These are phyloP conservation scores for Trametes gibbosa DNA, from an alignment of 768 basidiomycete species.

Conservation along the genomic window DNA sequence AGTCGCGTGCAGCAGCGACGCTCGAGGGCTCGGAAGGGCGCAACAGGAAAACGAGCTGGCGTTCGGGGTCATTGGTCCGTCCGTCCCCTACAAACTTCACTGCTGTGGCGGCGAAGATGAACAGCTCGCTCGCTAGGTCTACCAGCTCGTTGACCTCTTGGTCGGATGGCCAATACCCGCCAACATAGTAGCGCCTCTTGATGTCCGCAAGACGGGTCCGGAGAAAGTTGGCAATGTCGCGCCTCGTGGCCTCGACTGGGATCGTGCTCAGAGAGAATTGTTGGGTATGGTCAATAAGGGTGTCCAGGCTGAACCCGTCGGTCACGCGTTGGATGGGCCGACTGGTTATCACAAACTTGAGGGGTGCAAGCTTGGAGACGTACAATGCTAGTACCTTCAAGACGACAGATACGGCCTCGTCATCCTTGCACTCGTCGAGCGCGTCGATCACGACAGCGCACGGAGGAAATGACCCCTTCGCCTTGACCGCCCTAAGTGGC, in stretches of 20 bases:
- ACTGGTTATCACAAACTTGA: constrained; percentile 20
- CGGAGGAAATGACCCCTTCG: not conserved
- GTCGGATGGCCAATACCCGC: constrained; percentile 1
- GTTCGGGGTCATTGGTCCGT: constrained; percentile 1
- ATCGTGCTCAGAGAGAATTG: not conserved
- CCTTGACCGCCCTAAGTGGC: constrained; percentile 1
- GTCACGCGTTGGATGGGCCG: constrained; percentile 12
- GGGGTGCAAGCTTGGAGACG: not conserved
- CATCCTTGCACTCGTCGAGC: constrained; percentile 19
- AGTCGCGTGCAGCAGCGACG: not conserved
- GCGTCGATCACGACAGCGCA: constrained; percentile 18
- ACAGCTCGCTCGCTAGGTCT: constrained; percentile 13
- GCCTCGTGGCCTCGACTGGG: not conserved
- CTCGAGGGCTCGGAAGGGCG: not conserved
- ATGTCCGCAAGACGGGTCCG: not conserved
- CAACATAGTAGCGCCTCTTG: not conserved
- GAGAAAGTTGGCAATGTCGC: constrained; percentile 2
- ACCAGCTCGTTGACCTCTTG: not conserved
- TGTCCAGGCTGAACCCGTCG: not conserved
- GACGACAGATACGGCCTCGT: constrained; percentile 5
- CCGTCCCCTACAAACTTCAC: constrained; percentile 20
- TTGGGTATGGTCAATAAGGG: not conserved
- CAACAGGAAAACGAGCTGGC: not conserved
- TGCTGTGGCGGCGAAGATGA: constrained; percentile 24
- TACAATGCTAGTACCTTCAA: constrained; percentile 2